A percentile compares a stretch with the other conserved stretches of the same genome.
Conservation (phyloP, 805 yeast species). For the Candida khao-thaluensis region DNA sequence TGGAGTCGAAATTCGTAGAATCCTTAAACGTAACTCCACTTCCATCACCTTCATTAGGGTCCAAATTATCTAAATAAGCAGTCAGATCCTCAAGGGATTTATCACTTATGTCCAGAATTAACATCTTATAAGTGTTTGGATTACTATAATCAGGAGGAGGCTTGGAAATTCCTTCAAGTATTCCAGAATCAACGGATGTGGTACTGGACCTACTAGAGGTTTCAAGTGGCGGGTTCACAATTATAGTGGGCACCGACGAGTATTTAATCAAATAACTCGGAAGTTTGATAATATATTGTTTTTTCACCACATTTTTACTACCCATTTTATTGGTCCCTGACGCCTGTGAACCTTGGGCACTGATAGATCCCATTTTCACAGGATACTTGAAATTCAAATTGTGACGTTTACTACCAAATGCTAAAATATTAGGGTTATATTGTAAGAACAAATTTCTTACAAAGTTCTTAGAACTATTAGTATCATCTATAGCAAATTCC, state of each 20-base stretch:
- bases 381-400: slow-evolving; percentile 45
- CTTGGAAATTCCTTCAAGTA: background rate
- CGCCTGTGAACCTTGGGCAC: no score
- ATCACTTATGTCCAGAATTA: background rate
- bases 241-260: slow-evolving; percentile 38
- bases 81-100: slow-evolving; percentile 9
- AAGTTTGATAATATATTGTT: slow-evolving; percentile 32
- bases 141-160: slow-evolving; percentile 2
- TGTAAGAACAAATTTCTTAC: slow-evolving; percentile 36
- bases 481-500: slow-evolving; percentile 33
- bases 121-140: slow-evolving; percentile 8
- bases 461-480: slow-evolving; percentile 33
- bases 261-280: slow-evolving; percentile 39
- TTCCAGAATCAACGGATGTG: slow-evolving; percentile 1
- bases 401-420: slow-evolving; percentile 38
- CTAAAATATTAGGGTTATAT: slow-evolving; percentile 40
- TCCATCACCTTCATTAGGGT: slow-evolving; percentile 1
- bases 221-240: slow-evolving; percentile 20
- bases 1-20: slow-evolving; percentile 24
- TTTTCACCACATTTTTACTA: slow-evolving; percentile 11
- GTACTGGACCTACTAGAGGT: background rate
- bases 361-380: slow-evolving; percentile 21
- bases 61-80: background rate
- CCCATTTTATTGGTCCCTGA: background rate
- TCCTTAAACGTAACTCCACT: slow-evolving; percentile 16